Percentiles rank a stretch among this genome's conserved stretches.
These are phyloP conservation scores for Ceratobasidium sp. DNA, from an alignment of 1,284 basidiomycete species.

Conservation along the genomic window DNA sequence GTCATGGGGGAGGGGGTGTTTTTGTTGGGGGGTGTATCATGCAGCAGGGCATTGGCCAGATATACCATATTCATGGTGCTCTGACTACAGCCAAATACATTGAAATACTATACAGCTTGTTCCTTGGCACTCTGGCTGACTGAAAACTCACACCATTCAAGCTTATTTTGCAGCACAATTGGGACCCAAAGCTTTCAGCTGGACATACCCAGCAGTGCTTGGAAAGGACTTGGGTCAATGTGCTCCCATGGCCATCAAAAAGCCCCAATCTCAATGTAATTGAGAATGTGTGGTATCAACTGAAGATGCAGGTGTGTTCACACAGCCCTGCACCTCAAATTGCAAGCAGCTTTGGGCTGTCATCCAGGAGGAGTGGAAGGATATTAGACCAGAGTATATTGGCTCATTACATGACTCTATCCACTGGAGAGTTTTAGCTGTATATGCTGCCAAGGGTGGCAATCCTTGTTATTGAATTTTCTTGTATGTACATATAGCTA, in stretches of 20 bases:
- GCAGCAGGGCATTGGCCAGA: not conserved
- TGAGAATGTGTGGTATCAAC: conserved; percentile 20
- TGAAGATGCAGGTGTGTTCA: conserved; percentile 2
- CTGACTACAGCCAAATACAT: not conserved
- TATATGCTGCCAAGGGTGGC: too few species aligned
- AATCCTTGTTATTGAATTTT: too few species aligned
- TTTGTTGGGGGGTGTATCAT: not conserved
- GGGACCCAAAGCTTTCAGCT: conserved; percentile 2
- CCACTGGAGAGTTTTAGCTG: too few species aligned
- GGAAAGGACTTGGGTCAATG: not conserved
- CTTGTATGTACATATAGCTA: too few species aligned
- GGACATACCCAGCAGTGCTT: not conserved
- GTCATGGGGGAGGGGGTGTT: not conserved
- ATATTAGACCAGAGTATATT: too few species aligned
- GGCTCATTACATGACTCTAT: too few species aligned
- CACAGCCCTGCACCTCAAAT: conserved; percentile 1
- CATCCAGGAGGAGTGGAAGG: too few species aligned
- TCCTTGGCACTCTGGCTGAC: conserved; percentile 17
- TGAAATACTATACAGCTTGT: not conserved
- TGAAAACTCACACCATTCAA: not conserved
- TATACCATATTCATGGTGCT: not conserved
- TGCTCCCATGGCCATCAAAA: not conserved
- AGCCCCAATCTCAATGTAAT: conserved; percentile 23
- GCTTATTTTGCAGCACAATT: conserved; percentile 6
- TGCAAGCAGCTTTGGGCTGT: too few species aligned